Conservation (phyloP, 306 rosid genomes). For the Astragalus glycyphyllos region DNA sequence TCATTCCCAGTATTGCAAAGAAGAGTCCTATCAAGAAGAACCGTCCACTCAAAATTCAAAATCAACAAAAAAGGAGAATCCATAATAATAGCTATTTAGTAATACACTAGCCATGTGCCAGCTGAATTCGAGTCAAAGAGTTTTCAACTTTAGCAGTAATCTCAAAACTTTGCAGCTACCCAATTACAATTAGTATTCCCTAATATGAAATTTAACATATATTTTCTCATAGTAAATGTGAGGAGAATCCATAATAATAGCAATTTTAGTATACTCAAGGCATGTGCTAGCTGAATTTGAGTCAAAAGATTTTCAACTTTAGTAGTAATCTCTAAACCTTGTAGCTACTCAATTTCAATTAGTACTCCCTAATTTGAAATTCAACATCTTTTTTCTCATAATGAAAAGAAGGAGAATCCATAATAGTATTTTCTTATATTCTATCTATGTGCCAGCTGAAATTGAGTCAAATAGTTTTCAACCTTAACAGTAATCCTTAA, state of each 20-base stretch:
- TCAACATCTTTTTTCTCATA: too few species aligned
- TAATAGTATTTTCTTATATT: too few species aligned
- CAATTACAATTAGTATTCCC: slow-evolving; percentile 23
- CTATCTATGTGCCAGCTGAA: too few species aligned
- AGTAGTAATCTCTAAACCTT: background rate
- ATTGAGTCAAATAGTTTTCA: too few species aligned
- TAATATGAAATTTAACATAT: slow-evolving; percentile 11
- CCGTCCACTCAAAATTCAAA: slow-evolving; percentile 31
- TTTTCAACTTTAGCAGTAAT: slow-evolving; percentile 1
- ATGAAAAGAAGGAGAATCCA: too few species aligned
- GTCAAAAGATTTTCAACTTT: too few species aligned
- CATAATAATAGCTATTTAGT: background rate
- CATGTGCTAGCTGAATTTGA: too few species aligned
- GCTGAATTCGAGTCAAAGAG: background rate
- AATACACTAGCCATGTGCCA: background rate
- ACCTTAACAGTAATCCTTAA: too few species aligned
- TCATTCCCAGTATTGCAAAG: slow-evolving; percentile 80
- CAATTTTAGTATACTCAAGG: too few species aligned
- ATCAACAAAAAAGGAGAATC: slow-evolving; percentile 13
- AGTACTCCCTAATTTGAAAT: too few species aligned
- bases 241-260: too few species aligned
- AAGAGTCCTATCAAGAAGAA: slow-evolving; percentile 66
- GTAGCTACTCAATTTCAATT: slow-evolving; percentile 37
- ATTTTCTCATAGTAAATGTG: background rate
- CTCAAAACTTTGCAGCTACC: slow-evolving; percentile 17